Base-by-base conservation (phyloP, 2,329 filamentous ascomycete genomes). In the Beauveria pseudobassiana region DNA sequence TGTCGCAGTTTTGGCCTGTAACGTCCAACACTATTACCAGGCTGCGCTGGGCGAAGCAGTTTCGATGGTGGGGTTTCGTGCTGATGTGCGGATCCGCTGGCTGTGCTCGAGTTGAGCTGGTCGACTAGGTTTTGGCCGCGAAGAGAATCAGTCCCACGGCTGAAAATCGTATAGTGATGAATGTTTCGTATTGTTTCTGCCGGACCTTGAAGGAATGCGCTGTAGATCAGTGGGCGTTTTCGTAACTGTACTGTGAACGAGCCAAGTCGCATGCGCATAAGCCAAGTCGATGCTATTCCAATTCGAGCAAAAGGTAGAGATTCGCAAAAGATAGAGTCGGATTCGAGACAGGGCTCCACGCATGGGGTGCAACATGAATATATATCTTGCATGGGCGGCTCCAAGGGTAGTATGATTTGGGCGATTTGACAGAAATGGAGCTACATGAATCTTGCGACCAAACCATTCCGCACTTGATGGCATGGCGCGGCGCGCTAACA, bases 401-500 rank as follows among this genome's bases (percentile, higher is more conserved):
- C 30, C 24, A 45, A 60, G 49, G 42, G 50, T 40, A 53, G 51
- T 24, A 61, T 42, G 38, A 5, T 61, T 61, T 28, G 43, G 59
- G 59, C 59, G 42, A 55, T 52, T 51, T 60, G 40, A 53, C 49
- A 60, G 51, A 55, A 61, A 61, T 50, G 59, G 59, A 61, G 59
- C 40, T 43, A 55, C 59, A 61, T 61, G 59, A 53, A 49, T 61
- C 51, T 61, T 48, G 59, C 59, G 30, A 50, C 50, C 59, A 61
- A 55, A 61, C 58, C 50, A 52, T 59, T 52, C 57, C 57, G 58
- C 26, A 53, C 57, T 60, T 60, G 49, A 45, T 28, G 38, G 49
- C 59, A 61, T 49, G 59, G 59, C 51, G 59, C 59, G 30, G 40
- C 22, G 51, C 59, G 51, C 59, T 60, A 60, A 60, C 49, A 53